Evolutionary conservation across 768 basidiomycete genomes (phyloP), one percentile per base, ranked within the genome.

Genomic region (Boletus rex-veris): DNA sequence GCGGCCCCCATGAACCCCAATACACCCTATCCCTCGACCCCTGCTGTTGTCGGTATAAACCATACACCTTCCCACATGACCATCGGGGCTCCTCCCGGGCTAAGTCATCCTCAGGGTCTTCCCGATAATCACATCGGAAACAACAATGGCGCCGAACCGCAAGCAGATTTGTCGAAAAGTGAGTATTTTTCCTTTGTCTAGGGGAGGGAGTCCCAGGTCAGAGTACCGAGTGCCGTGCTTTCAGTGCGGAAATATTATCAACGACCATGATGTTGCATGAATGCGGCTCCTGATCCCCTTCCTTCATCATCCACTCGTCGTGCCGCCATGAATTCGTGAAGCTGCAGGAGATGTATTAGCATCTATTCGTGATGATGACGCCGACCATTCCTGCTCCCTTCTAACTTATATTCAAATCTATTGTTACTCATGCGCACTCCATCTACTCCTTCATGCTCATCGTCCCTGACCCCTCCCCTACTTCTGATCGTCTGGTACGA

Each of bases 141-240:
- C 48, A 61, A 38, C 30, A 57, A 62, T 9, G 59, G 61, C 11
- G 36, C 59, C 7, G 61, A 67, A 28, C 45, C 58, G 4, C 65
- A 58, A 28, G 46, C 54, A 40, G 74, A 74, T 46, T 49, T 65
- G 16, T 67, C 64, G 14, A 71, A 60, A 28, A 83, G 89, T 90
- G 85, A 90, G 88, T 84, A 63, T 61, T 68, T 74, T 75, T 76
- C 70, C 68, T 73, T 74, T 68, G 71, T 72, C 73, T 69, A 81
- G 85, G 86, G 86, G 87, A 86, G 85, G 88, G 86, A 81, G 74
- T 75, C 76, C 75, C 71, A 74, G 86, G 85, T 78, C 84, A 83
- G 80, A 80, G 85, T 90, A 88, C 87, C 89, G 80, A 90, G 86
- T 75, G 73, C 86, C 85, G 84, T 88, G 77, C 87, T 86, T 88